Evolutionary conservation across 495 filamentous ascomycete genomes (phyloP), one percentile per base, ranked within the genome.

Genomic region (Penicillium maclennaniae): DNA sequence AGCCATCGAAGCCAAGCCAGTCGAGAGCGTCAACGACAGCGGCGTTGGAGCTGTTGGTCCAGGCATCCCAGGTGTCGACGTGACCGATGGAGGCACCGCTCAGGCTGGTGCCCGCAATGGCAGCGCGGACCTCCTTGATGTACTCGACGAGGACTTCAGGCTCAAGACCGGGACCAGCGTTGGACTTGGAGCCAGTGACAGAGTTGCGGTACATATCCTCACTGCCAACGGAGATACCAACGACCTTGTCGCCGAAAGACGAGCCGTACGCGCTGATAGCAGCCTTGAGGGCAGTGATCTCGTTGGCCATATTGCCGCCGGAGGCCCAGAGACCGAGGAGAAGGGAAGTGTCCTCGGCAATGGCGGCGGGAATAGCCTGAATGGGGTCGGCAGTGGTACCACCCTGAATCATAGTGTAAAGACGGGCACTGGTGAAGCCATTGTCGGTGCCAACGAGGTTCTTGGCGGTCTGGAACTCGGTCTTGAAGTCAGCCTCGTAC

Each of bases 41-140:
- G 20, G 77, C 62, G 78, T 91, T 95, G 63, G 82, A 78, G 45
- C 73, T 65, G 68, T 95, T 87, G 62, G 85, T 84, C 84, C 86
- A 95, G 52, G 84, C 83, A 41, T 86, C 89, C 91, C 92, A 96
- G 50, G 91, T 96, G 69, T 96, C 91, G 64, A 95, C 91, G 70
- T 95, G 89, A 40, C 92, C 91, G 59, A 96, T 73, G 10, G 81
- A 73, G 34, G 72, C 74, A 38, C 64, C 66, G 37, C 72, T 72
- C 49, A 88, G 72, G 41, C 61, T 52, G 34, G 88, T 88, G 56
- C 78, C 77, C 9, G 69, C 49, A 59, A 92, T 81, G 53, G 78
- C 67, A 7, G 71, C 63, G 47, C 82, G 79, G 53, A 85, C 80
- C 65, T 84, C 71, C 43, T 78, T 65, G 74, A 92, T 91, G 76